Evolutionary conservation across 768 basidiomycete genomes (phyloP).

Genomic region (Phylloporus scabripes): DNA sequence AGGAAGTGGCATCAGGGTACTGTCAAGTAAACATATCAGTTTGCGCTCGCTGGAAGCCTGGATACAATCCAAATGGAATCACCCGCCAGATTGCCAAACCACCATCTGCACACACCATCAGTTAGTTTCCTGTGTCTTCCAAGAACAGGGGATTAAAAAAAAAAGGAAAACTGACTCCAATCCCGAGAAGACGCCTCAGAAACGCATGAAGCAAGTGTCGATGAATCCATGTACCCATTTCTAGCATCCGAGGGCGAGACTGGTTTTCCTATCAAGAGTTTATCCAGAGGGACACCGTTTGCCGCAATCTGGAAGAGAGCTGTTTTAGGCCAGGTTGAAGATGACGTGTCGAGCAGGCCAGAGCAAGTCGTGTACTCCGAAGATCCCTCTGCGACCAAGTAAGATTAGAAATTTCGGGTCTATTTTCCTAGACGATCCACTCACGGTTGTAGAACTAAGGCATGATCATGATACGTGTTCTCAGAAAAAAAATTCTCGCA

Average conservation of each 20-base stretch:
- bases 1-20: conserved; percentile 35
- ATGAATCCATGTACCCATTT: conserved; percentile 53
- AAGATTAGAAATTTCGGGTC: neutral
- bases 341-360: conserved; percentile 36
- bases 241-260: conserved; percentile 44
- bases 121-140: neutral
- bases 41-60: neutral
- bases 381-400: conserved; percentile 27
- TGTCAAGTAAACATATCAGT: conserved; percentile 6
- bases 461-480: neutral
- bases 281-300: conserved; percentile 51
- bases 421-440: neutral
- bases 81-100: conserved; percentile 41
- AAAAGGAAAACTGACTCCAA: conserved; percentile 49
- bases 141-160: neutral
- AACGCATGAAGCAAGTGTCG: conserved; percentile 57
- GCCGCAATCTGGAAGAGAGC: conserved; percentile 46
- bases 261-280: conserved; percentile 76
- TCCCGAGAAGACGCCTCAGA: conserved; percentile 52
- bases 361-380: conserved; percentile 36
- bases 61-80: neutral
- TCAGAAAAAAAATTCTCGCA: neutral
- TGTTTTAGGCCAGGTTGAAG: conserved; percentile 38
- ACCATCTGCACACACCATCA: conserved; percentile 19
- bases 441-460: conserved; percentile 27